Evolutionary conservation across 176 grass and related monocot genomes (phyloP), one percentile per base, ranked within the genome.

Genomic region (Elymus sibiricus): DNA sequence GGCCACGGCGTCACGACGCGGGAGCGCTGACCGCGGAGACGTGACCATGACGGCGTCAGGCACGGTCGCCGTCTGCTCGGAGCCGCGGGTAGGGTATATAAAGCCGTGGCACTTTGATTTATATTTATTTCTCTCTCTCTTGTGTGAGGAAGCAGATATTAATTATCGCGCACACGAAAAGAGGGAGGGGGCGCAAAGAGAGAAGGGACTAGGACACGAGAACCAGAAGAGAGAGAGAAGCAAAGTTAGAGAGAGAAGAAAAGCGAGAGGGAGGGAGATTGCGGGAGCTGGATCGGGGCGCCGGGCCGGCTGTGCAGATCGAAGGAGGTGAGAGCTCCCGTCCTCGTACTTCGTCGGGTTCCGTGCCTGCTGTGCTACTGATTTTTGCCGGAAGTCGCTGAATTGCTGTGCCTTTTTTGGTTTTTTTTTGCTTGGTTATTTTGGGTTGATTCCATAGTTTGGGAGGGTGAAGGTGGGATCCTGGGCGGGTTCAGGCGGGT

Each of bases 301-400:
- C 42, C 26, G 67, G 21, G 26, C 75, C 58, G 84, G 12, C 68
- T 47, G 80, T 68, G 81, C 67, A 73, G 89, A 77, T 90, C 89
- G 80, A 62, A 77, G 84, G 67, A 90, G 89, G 89, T 91, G 82
- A 88, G 89, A 49, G 39, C 85, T 64, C 81, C 40, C 60, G 24
- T 39, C 37, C 47, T 55, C n/a, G 16, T 63, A 40, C 61, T 9
- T 63, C 15, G 51, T 56, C 11, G 15, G 74, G 25, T 84, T 76
- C 16, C 19, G 3, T 34, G 75, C 35, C 38, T 80, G 53, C 2
- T 28, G 67, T 29, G 82, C 76, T 49, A 9, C 9, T 73, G 42
- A 58, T 76, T 73, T 72, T 38, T n/a, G 4, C 24, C 28, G 4
- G 17, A n/a, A 80, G 2, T 11, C 53, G 14, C 26, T 28, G 62